Evolutionary conservation across 768 basidiomycete genomes (phyloP).

Genomic region (Suillus alpinus): DNA sequence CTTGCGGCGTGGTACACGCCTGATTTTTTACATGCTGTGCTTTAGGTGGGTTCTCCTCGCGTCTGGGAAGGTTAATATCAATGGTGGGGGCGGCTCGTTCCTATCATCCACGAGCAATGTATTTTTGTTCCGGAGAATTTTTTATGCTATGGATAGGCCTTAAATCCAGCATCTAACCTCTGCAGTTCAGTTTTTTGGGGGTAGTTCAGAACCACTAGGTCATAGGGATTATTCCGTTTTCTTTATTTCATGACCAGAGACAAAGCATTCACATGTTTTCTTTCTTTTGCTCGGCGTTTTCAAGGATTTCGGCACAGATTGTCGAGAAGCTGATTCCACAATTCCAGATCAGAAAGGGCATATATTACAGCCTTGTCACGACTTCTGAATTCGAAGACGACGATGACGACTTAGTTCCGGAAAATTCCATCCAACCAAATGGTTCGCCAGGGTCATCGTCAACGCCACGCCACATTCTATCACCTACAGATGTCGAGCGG

Average conservation of each 20-base stretch:
- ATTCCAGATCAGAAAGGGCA: slow-evolving; percentile 54
- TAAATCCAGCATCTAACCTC: background rate
- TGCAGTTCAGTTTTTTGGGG: background rate
- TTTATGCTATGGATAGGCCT: background rate
- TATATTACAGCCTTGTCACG: slow-evolving; percentile 64
- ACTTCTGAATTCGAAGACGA: slow-evolving; percentile 53
- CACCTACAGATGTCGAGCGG: slow-evolving; percentile 33
- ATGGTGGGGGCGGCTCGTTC: background rate
- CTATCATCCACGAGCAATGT: background rate
- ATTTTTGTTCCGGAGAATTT: background rate
- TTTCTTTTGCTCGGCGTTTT: background rate
- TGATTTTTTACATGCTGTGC: background rate
- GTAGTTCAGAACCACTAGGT: background rate
- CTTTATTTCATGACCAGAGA: background rate
- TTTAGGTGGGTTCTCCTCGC: background rate
- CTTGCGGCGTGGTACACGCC: background rate
- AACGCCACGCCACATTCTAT: slow-evolving; percentile 25
- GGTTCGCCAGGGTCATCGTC: slow-evolving; percentile 6
- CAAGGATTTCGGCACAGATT: background rate
- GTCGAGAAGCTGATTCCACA: slow-evolving; percentile 4
- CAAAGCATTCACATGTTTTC: background rate
- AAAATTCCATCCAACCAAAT: background rate
- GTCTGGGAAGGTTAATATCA: too few species aligned
- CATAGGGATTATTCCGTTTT: background rate
- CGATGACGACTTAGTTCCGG: slow-evolving; percentile 16